Evolutionary conservation across 345 rosid species (phyloP).

Genomic region (Populus davidiana): DNA sequence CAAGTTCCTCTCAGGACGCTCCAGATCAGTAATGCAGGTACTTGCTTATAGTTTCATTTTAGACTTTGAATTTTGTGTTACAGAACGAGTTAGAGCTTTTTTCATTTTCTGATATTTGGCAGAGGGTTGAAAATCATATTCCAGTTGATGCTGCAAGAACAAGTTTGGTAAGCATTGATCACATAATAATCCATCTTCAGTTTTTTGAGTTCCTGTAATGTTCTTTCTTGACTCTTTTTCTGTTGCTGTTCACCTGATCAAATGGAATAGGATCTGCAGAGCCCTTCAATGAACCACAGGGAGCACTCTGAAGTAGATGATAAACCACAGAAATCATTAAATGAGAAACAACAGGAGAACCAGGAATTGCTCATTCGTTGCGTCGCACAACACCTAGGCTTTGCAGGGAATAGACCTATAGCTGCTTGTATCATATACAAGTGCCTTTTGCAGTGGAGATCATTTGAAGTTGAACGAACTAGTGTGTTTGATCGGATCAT

Average conservation of each 20-base stretch:
- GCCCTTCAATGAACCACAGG: conserved; percentile 65
- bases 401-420: conserved; percentile 70
- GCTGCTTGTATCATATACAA: conserved; percentile 95
- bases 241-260: conserved; percentile 4
- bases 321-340: conserved; percentile 80
- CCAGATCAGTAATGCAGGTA: conserved; percentile 88
- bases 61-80: neutral
- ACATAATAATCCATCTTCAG: neutral
- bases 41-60: neutral
- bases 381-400: conserved; percentile 82
- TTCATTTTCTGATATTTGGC: conserved; percentile 27
- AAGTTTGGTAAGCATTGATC: conserved; percentile 41
- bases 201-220: neutral
- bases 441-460: conserved; percentile 91
- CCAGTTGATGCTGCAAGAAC: conserved; percentile 47
- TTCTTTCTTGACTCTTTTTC: conserved; percentile 9
- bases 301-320: conserved; percentile 67
- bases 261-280: conserved; percentile 67
- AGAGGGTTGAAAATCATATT: conserved; percentile 77
- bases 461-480: conserved; percentile 92
- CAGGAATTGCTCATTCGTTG: conserved; percentile 94
- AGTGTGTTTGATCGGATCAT: conserved; percentile 88
- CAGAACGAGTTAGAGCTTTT: conserved; percentile 8
- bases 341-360: conserved; percentile 94
- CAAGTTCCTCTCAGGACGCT: conserved; percentile 87